Conservation (phyloP, 2,329 filamentous ascomycete genomes). For the Clonostachys rhizophaga region DNA sequence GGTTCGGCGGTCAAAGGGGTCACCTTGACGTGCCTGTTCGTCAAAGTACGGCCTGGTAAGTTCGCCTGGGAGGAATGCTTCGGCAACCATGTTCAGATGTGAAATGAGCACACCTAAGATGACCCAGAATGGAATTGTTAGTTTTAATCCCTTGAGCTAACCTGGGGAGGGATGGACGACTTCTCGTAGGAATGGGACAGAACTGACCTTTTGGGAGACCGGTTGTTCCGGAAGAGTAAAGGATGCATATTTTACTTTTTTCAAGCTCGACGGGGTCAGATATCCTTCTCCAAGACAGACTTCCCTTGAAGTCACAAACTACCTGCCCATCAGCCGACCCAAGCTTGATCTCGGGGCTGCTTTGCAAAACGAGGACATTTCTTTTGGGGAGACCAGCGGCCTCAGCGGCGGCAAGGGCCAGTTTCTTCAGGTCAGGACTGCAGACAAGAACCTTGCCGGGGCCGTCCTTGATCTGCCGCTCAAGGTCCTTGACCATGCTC, state of each 20-base stretch:
- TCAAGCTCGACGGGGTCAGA: slow-evolving; percentile 40
- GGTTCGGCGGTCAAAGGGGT: slow-evolving; percentile 20
- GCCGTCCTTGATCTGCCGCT: slow-evolving; percentile 34
- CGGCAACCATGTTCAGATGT: slow-evolving; percentile 36
- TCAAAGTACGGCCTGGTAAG: slow-evolving; percentile 19
- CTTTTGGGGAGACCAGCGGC: slow-evolving; percentile 33
- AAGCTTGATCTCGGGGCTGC: slow-evolving; percentile 18
- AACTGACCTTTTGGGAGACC: slow-evolving; percentile 35
- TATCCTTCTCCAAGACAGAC: slow-evolving; percentile 47
- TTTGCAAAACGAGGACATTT: slow-evolving; percentile 46
- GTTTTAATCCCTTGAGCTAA: too few species aligned
- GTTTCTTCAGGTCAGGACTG: slow-evolving; percentile 38
- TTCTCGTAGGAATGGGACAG: neutral
- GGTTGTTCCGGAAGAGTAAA: slow-evolving; percentile 45
- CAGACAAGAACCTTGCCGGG: slow-evolving; percentile 34
- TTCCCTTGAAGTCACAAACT: slow-evolving; percentile 19
- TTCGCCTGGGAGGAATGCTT: slow-evolving; percentile 20
- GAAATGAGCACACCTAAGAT: slow-evolving; percentile 31
- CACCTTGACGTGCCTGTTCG: slow-evolving; percentile 13
- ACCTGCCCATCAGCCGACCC: slow-evolving; percentile 13
- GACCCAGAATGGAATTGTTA: neutral
- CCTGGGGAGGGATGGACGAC: neutral
- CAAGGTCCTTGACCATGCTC: slow-evolving; percentile 44
- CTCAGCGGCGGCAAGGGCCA: slow-evolving; percentile 41
- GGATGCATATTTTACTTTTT: slow-evolving; percentile 30